Evolutionary conservation across 2,329 filamentous ascomycete genomes (phyloP), one percentile per base, ranked within the genome.

Genomic region (Scedosporium boydii): DNA sequence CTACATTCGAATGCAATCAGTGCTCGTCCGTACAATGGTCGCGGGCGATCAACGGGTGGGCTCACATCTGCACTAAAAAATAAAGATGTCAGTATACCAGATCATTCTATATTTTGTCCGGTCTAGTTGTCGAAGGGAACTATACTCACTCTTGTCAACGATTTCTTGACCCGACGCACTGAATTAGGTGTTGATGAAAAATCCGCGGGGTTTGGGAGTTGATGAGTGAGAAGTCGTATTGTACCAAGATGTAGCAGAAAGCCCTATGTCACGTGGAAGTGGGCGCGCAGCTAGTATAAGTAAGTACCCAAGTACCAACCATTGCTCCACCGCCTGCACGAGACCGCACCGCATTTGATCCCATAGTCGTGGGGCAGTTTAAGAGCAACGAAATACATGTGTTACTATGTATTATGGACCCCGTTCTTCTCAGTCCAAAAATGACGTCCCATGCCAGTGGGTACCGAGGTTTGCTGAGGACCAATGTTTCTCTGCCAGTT

Each of bases 41-140:
- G 70, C 63, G 48, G 62, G 63, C 38, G 55, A 51, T 44, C 56
- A 41, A 27, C 51, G 44, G 56, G 65, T 71, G 64, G 67, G 72
- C 89, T 88, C 87, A 93, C 90, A 95, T 95, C 87, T 95, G 90
- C 90, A 95, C 90, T 93, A 70, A 38, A 38, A 38, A 38, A 12
- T 60, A 29, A 65, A 58, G 76, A 70, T 62, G 77, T 87, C 79
- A 87, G 83, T 72, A 76, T 69, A 59, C 61, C 61, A 55, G 12
- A 55, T 10, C 12, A 55, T 23, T 27, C 7, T 14, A 23, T 55
- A 53, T 9, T 55, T 21, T 29, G 21, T 18, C 51, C 51, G 27
- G 12, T 21, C 5, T 21, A 23, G 18, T 23, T 7, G 12, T 10
- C 23, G 9, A 55, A 55, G 23, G 23, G 23, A 55, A 61, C 34